Base-by-base conservation (phyloP, 352 stramenopile species). In the Phytopythium aichiense region DNA sequence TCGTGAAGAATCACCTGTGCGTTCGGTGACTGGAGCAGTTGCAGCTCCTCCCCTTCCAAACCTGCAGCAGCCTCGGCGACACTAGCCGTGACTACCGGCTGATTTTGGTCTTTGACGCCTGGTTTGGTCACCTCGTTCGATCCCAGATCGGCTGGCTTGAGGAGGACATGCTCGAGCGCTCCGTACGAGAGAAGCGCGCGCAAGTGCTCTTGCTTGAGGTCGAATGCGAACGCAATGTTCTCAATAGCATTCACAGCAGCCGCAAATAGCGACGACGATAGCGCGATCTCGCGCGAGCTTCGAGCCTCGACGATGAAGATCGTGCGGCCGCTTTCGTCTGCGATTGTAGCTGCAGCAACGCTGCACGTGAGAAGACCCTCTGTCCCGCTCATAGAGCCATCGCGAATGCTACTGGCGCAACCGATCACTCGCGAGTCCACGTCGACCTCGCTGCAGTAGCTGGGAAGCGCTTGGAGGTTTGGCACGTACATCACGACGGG, bases 211-310 rank as follows among this genome's bases (percentile, higher is more conserved):
- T 81, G 69, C 28, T 66, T 79, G 22, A 91, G 57, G 45, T 91
- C 77, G 57, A 86, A 89, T 20, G 85, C 70, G 45, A 84, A 84
- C 28, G 88, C 79, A 13, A 81, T 70, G 46, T 91, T 91, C 54
- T 91, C 81, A 5, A 91, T 61, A n/a, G 76, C 76, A 2, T 69
- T 82, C 37, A 88, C 72, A 8, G 74, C 72, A 0, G 77, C 74
- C 4, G 73, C 61, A 60, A 91, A 86, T 8, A 89, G 60, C 23
- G 80, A 73, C 20, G 74, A 76, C n/a, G 81, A 83, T 31, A 91
- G 84, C 1, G 40, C 23, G 15, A 77, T 53, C 8, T 75, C 73
- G 20, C 69, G 75, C 13, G 64, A 63, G 55, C 76, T 84, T 20
- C 81, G 72, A 7, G 74, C 81, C 42, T 91, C 81, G 6, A 91